Conservation (phyloP, 257 asterid genomes). For the Linderniella brevidens region DNA sequence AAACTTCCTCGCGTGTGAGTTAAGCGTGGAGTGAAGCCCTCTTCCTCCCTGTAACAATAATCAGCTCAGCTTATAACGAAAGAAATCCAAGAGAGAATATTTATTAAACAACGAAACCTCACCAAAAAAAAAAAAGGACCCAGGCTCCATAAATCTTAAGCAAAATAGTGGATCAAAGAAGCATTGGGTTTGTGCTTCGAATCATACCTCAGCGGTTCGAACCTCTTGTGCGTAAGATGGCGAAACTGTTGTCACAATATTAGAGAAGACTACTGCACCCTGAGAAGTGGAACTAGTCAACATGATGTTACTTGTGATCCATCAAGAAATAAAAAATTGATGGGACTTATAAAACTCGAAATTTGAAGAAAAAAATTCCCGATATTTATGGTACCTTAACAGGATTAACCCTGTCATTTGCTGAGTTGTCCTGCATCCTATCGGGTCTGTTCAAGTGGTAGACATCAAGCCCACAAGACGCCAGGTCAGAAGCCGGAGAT, state of each 20-base stretch:
- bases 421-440: conserved; percentile 89
- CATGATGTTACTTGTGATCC: conserved; percentile 3
- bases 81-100: background rate
- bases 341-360: conserved; percentile 7
- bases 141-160: too few relatives aligned
- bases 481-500: conserved; percentile 70
- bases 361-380: background rate
- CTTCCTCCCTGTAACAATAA: conserved; percentile 58
- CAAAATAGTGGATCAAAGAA: too few relatives aligned
- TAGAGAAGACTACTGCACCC: conserved; percentile 97
- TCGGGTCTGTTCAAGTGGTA: conserved; percentile 73
- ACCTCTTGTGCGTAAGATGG: conserved; percentile 96
- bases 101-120: too few relatives aligned
- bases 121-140: too few relatives aligned
- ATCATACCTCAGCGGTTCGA: conserved; percentile 54
- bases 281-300: conserved; percentile 16
- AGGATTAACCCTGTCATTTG: conserved; percentile 67
- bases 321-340: too few relatives aligned
- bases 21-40: conserved; percentile 65
- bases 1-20: conserved; percentile 64
- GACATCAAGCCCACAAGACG: conserved; percentile 93
- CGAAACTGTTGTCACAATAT: conserved; percentile 94
- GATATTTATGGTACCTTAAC: conserved; percentile 39
- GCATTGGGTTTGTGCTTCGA: too few relatives aligned
- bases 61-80: background rate